These are phyloP conservation scores for Botryotinia narcissicola DNA, from an alignment of 2,329 filamentous ascomycete genomes.

Conservation along the genomic window DNA sequence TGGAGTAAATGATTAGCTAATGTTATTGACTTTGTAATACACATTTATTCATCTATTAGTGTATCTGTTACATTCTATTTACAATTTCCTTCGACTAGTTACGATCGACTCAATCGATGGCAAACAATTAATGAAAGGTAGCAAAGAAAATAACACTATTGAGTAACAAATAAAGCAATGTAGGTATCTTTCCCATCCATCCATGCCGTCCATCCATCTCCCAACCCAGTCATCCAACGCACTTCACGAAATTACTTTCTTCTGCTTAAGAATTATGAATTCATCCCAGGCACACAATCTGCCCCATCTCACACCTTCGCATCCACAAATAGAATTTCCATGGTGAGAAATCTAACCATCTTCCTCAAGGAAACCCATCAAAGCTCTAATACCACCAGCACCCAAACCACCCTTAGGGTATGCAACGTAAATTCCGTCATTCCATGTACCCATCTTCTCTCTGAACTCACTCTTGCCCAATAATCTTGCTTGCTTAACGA, in stretches of 20 bases:
- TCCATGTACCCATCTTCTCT: constrained; percentile 81
- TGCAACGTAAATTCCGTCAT: constrained; percentile 84
- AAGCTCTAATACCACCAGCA: constrained; percentile 76
- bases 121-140: not conserved
- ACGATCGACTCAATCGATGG: not conserved
- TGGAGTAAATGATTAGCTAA: not conserved
- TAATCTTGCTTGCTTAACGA: constrained; percentile 78
- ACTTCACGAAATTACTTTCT: not conserved
- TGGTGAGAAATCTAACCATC: constrained; percentile 38
- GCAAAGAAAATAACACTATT: not conserved
- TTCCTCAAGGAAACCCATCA: constrained; percentile 87
- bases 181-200: constrained; percentile 14
- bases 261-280: not conserved
- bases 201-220: not conserved
- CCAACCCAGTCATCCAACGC: not conserved
- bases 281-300: not conserved
- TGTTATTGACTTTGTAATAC: not conserved
- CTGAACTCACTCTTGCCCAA: constrained; percentile 85
- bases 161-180: not conserved
- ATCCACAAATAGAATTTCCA: not conserved
- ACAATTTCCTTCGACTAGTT: not conserved
- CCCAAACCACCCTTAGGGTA: constrained; percentile 86
- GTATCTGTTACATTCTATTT: not conserved
- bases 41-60: not conserved
- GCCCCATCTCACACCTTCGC: too few species aligned